Base-by-base conservation (phyloP, 257 asterid species). In the Solanum neorickii region DNA sequence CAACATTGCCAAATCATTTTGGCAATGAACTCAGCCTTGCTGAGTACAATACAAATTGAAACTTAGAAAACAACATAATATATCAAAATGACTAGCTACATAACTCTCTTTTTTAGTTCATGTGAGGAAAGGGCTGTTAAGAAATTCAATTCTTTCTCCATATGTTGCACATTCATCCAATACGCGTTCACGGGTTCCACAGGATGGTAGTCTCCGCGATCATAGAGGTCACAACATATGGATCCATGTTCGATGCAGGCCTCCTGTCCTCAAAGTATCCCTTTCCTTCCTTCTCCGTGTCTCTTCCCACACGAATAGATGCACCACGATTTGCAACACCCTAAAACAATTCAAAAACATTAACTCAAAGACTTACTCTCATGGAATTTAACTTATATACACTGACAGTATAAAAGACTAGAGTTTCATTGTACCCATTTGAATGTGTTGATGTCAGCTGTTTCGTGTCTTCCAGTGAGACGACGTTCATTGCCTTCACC, bases 231-330 rank as follows among this genome's bases (percentile, higher is more conserved):
- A 96, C 98, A 2, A 91, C 47, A n/a, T 95, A 96, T 1, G 99
- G 99, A 88, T 96, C 99, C 99, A 96, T 96, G 90, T 96, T 96
- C 0, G 99, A 96, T 73, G 99, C 94, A 4, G 99, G 99, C 93
- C 99, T 92, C 86, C 98, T 89, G 87, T 95, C 98, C 92, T 96
- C 99, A n/a, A 96, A 96, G 92, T 96, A 96, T 2, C 99, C 99
- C 87, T 96, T 96, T 31, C 99, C 99, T 27, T 94, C 96, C 77
- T 87, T 95, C 94, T 96, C 99, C 0, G 98, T 96, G 44, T 96
- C 98, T 5, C 99, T 93, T 1, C 99, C 99, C 56, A 96, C 99
- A 56, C 98, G 98, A 46, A 95, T 88, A 0, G 99, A 96, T 25
- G 98, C 98, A 60, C 99, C 98, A 9, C 99, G 98, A 92, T 96